Evolutionary conservation across 805 yeast genomes (phyloP).

Genomic region (Alloascoidea hylecoeti): DNA sequence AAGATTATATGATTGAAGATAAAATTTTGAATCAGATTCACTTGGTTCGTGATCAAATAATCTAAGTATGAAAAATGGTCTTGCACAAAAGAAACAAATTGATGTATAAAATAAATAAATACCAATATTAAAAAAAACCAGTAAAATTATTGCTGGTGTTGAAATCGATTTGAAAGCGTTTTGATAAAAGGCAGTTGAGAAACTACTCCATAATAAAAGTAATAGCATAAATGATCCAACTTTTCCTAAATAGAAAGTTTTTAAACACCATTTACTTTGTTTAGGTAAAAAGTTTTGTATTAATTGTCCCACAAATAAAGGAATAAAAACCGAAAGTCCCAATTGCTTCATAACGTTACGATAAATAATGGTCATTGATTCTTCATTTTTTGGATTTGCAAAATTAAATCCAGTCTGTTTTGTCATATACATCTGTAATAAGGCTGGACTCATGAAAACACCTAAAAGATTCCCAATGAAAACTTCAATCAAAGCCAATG

Average conservation of each 20-base stretch:
- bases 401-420: conserved; percentile 43
- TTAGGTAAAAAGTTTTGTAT: conserved; percentile 57
- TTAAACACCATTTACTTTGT: conserved; percentile 44
- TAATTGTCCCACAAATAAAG: conserved; percentile 80
- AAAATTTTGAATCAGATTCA: conserved; percentile 26
- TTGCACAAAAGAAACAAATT: conserved; percentile 41
- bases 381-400: conserved; percentile 64
- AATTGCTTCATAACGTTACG: conserved; percentile 75
- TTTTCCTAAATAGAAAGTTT: conserved; percentile 47
- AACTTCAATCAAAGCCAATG: conserved; percentile 71
- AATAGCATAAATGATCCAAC: conserved; percentile 72
- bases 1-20: conserved; percentile 25
- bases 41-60: conserved; percentile 27
- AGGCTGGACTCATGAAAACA: conserved; percentile 78
- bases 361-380: conserved; percentile 33
- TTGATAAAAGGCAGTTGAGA: conserved; percentile 66
- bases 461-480: conserved; percentile 76
- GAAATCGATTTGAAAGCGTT: conserved; percentile 61
- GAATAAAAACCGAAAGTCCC: conserved; percentile 73
- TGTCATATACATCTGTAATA: conserved; percentile 54
- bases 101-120: conserved; percentile 65
- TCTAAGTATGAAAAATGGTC: conserved; percentile 38
- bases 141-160: conserved; percentile 53
- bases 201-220: conserved; percentile 64
- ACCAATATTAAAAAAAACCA: conserved; percentile 75